A percentile compares a stretch with the other conserved stretches of the same genome.
Evolutionary conservation across 2,329 filamentous ascomycete genomes (phyloP).

Genomic region (Trichophyton verrucosum): DNA sequence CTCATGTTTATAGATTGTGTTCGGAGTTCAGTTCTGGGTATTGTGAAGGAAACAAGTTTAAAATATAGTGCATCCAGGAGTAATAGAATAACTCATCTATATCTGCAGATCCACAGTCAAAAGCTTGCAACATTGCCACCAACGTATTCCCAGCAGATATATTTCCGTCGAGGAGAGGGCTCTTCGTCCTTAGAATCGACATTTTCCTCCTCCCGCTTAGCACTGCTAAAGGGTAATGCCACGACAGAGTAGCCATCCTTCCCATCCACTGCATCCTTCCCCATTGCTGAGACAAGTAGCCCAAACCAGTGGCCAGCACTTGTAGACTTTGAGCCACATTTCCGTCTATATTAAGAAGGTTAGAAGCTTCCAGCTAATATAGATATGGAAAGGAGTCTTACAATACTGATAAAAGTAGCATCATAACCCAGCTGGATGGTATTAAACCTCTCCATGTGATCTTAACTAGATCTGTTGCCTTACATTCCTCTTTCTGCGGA

Average conservation of each 20-base stretch:
- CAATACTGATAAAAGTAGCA: slow-evolving; percentile 26
- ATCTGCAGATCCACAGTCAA: not conserved
- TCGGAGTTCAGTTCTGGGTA: not conserved
- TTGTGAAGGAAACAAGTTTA: not conserved
- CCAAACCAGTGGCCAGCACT: slow-evolving; percentile 23
- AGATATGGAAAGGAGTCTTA: slow-evolving; percentile 17
- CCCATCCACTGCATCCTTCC: slow-evolving; percentile 27
- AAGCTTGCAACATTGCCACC: slow-evolving; percentile 16
- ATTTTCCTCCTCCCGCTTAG: not conserved
- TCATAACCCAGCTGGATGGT: slow-evolving; percentile 28
- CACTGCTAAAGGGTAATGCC: slow-evolving; percentile 3
- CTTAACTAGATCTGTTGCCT: slow-evolving; percentile 21
- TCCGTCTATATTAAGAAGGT: slow-evolving; percentile 2
- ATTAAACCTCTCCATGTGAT: slow-evolving; percentile 35
- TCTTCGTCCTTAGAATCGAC: not conserved
- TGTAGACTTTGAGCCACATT: slow-evolving; percentile 1
- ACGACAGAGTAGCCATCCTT: slow-evolving; percentile 30
- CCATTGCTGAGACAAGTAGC: slow-evolving; percentile 23
- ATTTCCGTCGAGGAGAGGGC: slow-evolving; percentile 9
- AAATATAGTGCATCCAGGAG: not conserved
- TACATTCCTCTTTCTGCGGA: slow-evolving; percentile 20
- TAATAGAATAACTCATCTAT: not conserved
- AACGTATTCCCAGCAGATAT: slow-evolving; percentile 31
- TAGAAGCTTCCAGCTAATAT: not conserved
- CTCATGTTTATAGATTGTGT: not conserved